These are phyloP conservation scores for Flaveria trinervia DNA, from an alignment of 129 eudicot species.

Conservation along the genomic window DNA sequence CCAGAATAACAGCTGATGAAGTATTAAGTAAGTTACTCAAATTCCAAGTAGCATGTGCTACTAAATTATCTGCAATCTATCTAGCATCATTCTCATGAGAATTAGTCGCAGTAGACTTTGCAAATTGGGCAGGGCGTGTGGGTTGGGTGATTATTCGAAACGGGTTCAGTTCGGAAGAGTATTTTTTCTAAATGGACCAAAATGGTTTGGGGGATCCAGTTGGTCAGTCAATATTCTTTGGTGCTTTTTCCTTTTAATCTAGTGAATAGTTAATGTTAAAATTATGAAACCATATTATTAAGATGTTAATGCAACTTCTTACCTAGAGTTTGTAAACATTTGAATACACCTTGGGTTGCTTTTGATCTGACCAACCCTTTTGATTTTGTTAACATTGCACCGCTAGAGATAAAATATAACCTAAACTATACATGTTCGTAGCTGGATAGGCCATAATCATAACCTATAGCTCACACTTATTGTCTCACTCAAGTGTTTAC, in stretches of 20 bases:
- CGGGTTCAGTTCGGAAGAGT: neutral
- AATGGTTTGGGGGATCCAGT: neutral
- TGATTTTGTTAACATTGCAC: neutral
- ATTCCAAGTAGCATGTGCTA: neutral
- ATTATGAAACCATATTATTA: neutral
- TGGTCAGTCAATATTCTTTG: neutral
- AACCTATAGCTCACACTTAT: neutral
- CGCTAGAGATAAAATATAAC: neutral
- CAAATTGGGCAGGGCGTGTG: neutral
- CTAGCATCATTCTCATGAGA: neutral
- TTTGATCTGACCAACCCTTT: neutral
- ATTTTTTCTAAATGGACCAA: neutral
- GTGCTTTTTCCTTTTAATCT: neutral
- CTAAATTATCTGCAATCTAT: neutral
- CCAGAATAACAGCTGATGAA: constrained; percentile 82
- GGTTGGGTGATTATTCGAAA: neutral
- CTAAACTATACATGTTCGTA: neutral
- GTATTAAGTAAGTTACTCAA: constrained; percentile 67
- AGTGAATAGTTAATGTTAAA: neutral
- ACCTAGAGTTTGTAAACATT: neutral
- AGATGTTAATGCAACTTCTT: neutral
- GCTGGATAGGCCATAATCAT: neutral
- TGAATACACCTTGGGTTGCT: neutral
- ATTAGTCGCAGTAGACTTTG: neutral
- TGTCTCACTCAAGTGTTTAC: neutral